phyloP scores from a whole-genome alignment of 139 green algal genomes.

The Nannochloris sp. region DNA sequence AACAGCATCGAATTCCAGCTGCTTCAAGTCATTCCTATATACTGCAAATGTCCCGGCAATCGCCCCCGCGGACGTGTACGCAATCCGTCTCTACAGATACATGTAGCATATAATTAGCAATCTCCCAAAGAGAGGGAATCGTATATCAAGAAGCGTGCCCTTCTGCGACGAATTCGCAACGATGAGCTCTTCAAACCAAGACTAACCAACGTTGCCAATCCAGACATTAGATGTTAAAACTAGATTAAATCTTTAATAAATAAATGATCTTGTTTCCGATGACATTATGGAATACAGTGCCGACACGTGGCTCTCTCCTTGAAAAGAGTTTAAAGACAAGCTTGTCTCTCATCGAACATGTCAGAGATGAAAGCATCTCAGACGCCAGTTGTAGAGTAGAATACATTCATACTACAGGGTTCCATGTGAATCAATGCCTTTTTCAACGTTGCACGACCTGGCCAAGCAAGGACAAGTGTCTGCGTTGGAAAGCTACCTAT shows the following conservation, averaged over 20 bases:
- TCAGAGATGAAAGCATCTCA: no score
- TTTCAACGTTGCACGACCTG: conserved; percentile 35
- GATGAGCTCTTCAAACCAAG: neutral
- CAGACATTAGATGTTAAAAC: neutral
- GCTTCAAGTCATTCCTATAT: conserved; percentile 35
- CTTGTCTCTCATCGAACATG: no score
- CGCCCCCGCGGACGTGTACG: conserved; percentile 13
- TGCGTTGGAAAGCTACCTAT: neutral
- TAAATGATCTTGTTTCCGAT: no score
- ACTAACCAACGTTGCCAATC: neutral
- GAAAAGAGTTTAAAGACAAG: no score
- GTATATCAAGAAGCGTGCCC: neutral
- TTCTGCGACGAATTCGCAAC: conserved; percentile 1
- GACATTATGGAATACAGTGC: neutral
- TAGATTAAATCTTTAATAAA: no score
- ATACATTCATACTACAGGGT: no score
- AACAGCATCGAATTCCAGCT: conserved; percentile 39
- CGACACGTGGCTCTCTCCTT: no score
- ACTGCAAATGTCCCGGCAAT: conserved; percentile 6
- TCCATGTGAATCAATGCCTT: conserved; percentile 3
- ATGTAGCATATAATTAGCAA: neutral
- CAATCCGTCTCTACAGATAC: conserved; percentile 23
- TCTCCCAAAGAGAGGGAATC: neutral
- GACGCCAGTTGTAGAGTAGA: no score
- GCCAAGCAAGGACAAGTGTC: conserved; percentile 10